phyloP scores from a whole-genome alignment of 805 yeast species.

The Lachancea waltii region DNA sequence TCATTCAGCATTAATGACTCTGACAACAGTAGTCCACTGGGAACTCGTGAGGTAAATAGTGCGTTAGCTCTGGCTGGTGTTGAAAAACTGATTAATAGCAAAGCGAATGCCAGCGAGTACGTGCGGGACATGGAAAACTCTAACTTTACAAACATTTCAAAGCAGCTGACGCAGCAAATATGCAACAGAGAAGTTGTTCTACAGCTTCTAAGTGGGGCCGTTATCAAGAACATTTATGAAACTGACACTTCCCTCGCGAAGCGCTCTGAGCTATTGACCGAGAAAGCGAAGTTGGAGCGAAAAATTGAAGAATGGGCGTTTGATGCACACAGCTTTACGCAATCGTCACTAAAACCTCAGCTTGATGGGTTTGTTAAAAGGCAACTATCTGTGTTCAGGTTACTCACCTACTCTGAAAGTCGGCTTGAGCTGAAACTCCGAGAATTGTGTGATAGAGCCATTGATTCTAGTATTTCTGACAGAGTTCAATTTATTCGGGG shows the following conservation, averaged over 20 bases:
- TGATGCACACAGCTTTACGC: conserved; percentile 29
- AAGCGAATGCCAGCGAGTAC: conserved; percentile 25
- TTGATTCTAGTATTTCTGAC: conserved; percentile 21
- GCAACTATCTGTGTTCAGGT: conserved; percentile 30
- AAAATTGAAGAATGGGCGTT: conserved; percentile 28
- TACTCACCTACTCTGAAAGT: conserved; percentile 29
- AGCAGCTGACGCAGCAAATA: conserved; percentile 11
- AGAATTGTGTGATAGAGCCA: conserved; percentile 22
- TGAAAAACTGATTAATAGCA: conserved; percentile 23
- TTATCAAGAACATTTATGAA: conserved; percentile 11
- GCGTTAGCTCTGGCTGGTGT: conserved; percentile 18
- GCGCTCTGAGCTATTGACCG: conserved; percentile 13
- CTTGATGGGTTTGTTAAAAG: conserved; percentile 21
- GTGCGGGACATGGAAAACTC: conserved; percentile 21
- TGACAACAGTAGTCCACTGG: background rate
- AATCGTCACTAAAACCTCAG: conserved; percentile 24
- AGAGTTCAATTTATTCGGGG: conserved; percentile 32
- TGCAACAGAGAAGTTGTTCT: conserved; percentile 15
- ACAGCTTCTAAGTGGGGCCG: conserved; percentile 11
- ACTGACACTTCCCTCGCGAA: conserved; percentile 16
- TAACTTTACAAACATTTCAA: conserved; percentile 17
- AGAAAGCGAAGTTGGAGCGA: conserved; percentile 14
- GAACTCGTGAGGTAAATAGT: conserved; percentile 24
- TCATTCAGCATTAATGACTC: conserved; percentile 9
- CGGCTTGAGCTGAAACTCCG: conserved; percentile 25